Base-by-base conservation (phyloP, 2,329 filamentous ascomycete genomes). In the Purpureocillium lavendulum region DNA sequence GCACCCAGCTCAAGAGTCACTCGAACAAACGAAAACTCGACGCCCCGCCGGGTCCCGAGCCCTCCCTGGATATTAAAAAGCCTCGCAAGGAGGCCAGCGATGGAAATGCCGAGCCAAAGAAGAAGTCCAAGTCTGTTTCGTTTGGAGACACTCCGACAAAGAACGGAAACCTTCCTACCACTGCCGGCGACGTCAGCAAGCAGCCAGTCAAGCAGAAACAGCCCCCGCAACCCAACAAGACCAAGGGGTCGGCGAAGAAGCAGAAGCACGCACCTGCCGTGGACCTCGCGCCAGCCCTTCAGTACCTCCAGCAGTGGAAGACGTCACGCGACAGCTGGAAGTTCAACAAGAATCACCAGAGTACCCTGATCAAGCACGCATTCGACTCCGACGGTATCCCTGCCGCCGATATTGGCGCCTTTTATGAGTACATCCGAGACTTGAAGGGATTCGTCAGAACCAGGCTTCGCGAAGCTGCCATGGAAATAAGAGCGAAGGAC, bases 271-370 rank as follows among this genome's bases (percentile, higher is more conserved):
- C 60, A 59, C 61, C 58, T 13, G 45, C 56, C 29, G 42, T 53
- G 7, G 70, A 76, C 45, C 62, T 80, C 40, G 71, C 76, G 35
- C 74, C 81, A 12, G 82, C 87, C 42, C 70, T 94, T 13, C 71
- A 77, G 39, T 96, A 96, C 58, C 74, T 96, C 33, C 71, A 71
- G 35, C 78, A 82, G 56, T 95, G 88, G 72, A 72, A 85, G 61
- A 73, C 73, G 40, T 73, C 80, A 44, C 80, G 80, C 42, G 67
- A 73, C 9, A 70, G 70, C 50, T 97, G 90, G 90, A 96, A 95
- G 61, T 97, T 96, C 69, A 94, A 94, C 68, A 96, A 96, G 66
- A 89, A 87, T 51, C 80, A 87, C 56, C 89, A 96, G 61, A 86
- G 82, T 39, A 78, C 86, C 50, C 70, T 96, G 11, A 76, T 96